Base-by-base conservation (phyloP, 192 early-diverging fungal species). In the Linderina pennispora region DNA sequence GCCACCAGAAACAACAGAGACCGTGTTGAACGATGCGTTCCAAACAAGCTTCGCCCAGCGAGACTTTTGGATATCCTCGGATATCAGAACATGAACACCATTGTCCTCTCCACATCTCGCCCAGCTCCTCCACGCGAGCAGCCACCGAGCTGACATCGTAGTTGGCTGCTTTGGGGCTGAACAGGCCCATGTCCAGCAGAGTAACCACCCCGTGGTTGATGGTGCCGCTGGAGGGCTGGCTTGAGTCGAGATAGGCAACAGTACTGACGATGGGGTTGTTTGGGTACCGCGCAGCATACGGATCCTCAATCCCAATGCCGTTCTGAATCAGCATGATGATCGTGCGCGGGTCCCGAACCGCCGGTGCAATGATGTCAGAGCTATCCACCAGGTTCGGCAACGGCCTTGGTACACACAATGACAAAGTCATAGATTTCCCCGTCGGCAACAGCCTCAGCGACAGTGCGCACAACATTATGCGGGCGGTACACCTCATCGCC, bases 1-100 rank as follows among this genome's bases (percentile, higher is more conserved):
- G 39, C 74, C 66, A 6, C 74, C 74, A 0, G 81, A 75, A 0
- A 80, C 51, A 3, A 84, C 77, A n/a, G 80, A 80, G 9, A 85
- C 69, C 0, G 82, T 75, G 31, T 81, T 82, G 58, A 87, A 82
- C 6, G 80, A 74, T 9, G 76, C 81, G 46, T 85, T 87, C 85
- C 85, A 87, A n/a, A 83, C 76, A 3, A 85, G 52, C 48, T 87
- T 87, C 18, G 74, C 65, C 85, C 85, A 87, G 9, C 83, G 73
- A 24, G 69, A 50, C 16, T 64, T 52, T 59, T 82, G 74, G 55
- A 87, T 77, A n/a, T 82, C 74, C 24, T 80, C 66, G 0, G 65
- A 48, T 8, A 67, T 41, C 36, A 50, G 28, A 22, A 69, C 58
- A 6, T 44, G 52, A 0, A 78, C 65, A 1, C 69, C 75, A 3